phyloP scores from a whole-genome alignment of 176 grass and related monocot species.

The Oryza rufipogon region DNA sequence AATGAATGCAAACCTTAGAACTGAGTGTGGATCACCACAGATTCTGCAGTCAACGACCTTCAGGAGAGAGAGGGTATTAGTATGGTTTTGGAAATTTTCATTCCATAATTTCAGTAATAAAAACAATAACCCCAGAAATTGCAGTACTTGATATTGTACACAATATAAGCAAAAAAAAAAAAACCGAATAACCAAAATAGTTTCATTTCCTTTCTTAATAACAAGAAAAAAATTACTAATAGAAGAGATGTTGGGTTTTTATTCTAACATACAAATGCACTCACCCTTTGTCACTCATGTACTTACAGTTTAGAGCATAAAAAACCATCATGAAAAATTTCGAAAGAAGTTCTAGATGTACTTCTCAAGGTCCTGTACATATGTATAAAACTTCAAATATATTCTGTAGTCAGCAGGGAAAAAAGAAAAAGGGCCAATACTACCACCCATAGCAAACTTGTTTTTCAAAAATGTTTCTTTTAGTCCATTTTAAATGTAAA shows the following conservation, averaged over 20 bases:
- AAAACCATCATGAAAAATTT: background rate
- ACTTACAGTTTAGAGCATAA: background rate
- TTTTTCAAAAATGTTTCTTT: background rate
- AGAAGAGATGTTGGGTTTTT: background rate
- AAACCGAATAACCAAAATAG: background rate
- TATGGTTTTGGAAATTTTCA: slow-evolving; percentile 18
- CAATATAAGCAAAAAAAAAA: background rate
- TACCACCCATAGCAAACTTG: background rate
- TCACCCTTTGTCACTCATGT: background rate
- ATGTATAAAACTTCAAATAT: background rate
- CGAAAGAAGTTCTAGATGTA: background rate
- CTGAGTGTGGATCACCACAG: slow-evolving; percentile 88
- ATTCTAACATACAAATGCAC: background rate
- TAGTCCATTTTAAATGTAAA: background rate
- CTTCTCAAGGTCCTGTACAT: background rate
- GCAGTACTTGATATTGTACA: background rate
- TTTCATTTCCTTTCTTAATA: background rate
- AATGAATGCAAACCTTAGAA: slow-evolving; percentile 95
- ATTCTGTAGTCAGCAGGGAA: background rate
- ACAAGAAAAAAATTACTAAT: background rate
- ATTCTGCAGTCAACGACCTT: slow-evolving; percentile 94
- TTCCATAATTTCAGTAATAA: background rate
- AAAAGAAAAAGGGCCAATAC: background rate
- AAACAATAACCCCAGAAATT: background rate
- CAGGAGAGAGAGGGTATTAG: slow-evolving; percentile 3